Evolutionary conservation across 108 stramenopile species (phyloP), one percentile per base, ranked within the genome.

Genomic region (Nitzschia sp.): DNA sequence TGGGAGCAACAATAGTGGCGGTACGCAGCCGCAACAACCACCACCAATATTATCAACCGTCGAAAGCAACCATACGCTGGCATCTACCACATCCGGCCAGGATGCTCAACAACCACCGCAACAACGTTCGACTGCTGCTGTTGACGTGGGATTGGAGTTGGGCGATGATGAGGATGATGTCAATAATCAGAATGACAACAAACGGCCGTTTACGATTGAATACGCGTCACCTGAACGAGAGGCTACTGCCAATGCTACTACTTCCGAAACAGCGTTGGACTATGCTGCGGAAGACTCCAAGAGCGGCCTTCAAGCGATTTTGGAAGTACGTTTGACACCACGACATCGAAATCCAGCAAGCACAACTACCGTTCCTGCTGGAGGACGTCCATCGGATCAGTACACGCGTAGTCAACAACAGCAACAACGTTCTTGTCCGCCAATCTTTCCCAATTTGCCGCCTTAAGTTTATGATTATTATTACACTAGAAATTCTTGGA

Each of bases 291-390:
- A 64, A 53, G 60, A 62, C 11, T 36, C 34, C 3, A 42, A 34
- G 6, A 60, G 71, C 56, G 71, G 71, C 3, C 32, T 72, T 19
- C 71, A 72, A 54, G 62, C 71, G 3, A 72, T 72, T 46, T 48
- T 72, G 15, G 71, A 72, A 47, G 29, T 46, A 21, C 33, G 61
- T 29, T 46, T 64, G 54, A 72, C 71, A 28, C 71, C 71, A 18
- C 21, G 63, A 31, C 51, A 61, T 59, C 57, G 46, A 2, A 69
- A 69, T 31, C n/a, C n/a, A n/a, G n/a, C n/a, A n/a, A n/a, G n/a
- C n/a, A n/a, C n/a, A n/a, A n/a, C n/a, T n/a, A n/a, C n/a, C n/a
- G n/a, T n/a, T n/a, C n/a, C n/a, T n/a, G n/a, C n/a, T n/a, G n/a
- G n/a, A n/a, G n/a, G n/a, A n/a, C n/a, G n/a, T n/a, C n/a, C n/a